Evolutionary conservation across 441 rosid species (phyloP), one percentile per base, ranked within the genome.

Genomic region (Corymbia citriodora): DNA sequence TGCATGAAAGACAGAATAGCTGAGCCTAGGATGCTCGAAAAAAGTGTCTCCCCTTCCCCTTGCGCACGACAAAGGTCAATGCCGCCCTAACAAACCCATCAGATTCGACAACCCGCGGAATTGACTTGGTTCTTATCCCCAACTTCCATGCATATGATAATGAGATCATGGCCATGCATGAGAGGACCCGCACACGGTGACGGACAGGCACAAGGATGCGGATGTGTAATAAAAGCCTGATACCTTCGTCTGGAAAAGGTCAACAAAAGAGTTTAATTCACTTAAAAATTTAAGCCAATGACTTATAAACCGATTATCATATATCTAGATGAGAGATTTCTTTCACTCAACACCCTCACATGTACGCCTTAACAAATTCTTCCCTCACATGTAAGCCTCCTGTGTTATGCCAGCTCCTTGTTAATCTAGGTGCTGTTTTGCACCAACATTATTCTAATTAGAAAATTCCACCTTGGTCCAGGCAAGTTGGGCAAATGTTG

Each of bases 221-320:
- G 52, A 45, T 3, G 18, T 3, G 3, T 0, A 2, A 3, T 8
- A 45, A 45, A 79, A 40, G 5, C 1, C 10, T 3, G 18, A 79
- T 45, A 12, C 14, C 1, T 79, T 23, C 0, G 0, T 4, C n/a
- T 6, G 6, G 1, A 23, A 23, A 23, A 10, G 4, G 5, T 36
- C 27, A 72, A 1, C 7, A 10, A 72, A 27, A 19, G 9, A 72
- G 25, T 3, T 1, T 2, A 0, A 1, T 72, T 36, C 29, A 72
- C 19, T 19, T 9, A 72, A 19, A 72, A 72, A 2, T 10, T 72
- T 72, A 33, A 19, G 9, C 12, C 1, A 72, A 36, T 72, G 2
- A 0, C 5, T 72, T 36, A 6, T 9, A 5, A 2, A 3, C 23
- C 0, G 19, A 36, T 36, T 36, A 72, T 10, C 19, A 36, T 36